A percentile compares a stretch with the other conserved stretches of the same genome.
Conservation (phyloP, 225 moss, liverwort and hornwort species). For the Thuidium tamariscinum region DNA sequence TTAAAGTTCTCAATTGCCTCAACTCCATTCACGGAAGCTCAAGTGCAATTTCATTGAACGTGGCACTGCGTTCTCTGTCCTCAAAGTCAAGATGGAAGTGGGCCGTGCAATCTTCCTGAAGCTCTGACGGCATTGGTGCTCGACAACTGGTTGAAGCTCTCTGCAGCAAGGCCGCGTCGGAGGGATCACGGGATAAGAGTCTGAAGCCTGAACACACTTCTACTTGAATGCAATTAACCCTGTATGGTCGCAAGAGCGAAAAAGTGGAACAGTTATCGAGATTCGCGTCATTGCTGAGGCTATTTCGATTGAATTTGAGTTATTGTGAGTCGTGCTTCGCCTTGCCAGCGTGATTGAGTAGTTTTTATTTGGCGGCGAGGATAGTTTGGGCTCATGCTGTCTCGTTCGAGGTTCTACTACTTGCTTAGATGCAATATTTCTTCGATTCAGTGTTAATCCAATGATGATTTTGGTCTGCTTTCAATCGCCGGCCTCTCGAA, state of each 20-base stretch:
- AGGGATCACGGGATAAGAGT: too few relatives aligned
- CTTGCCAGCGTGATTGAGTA: neutral
- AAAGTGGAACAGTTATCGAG: neutral
- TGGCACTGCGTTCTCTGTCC: too few relatives aligned
- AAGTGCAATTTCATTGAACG: too few relatives aligned
- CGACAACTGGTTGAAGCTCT: too few relatives aligned
- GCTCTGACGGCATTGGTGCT: too few relatives aligned
- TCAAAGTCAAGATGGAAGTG: too few relatives aligned
- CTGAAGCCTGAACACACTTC: too few relatives aligned
- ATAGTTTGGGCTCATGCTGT: neutral
- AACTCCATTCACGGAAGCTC: too few relatives aligned
- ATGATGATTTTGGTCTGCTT: neutral
- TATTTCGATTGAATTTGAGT: neutral
- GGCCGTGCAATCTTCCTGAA: too few relatives aligned
- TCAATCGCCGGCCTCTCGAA: neutral
- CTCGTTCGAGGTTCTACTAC: neutral
- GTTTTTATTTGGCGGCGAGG: neutral
- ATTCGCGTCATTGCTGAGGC: neutral
- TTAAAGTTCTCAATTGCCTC: neutral
- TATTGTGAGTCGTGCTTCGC: neutral
- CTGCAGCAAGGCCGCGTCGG: too few relatives aligned
- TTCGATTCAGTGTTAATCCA: neutral
- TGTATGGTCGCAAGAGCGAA: too few relatives aligned
- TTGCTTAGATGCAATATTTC: neutral
- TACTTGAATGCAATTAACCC: too few relatives aligned